Evolutionary conservation across 2,329 filamentous ascomycete species (phyloP), one percentile per base, ranked within the genome.

Genomic region (Atkinsonella hypoxylon): DNA sequence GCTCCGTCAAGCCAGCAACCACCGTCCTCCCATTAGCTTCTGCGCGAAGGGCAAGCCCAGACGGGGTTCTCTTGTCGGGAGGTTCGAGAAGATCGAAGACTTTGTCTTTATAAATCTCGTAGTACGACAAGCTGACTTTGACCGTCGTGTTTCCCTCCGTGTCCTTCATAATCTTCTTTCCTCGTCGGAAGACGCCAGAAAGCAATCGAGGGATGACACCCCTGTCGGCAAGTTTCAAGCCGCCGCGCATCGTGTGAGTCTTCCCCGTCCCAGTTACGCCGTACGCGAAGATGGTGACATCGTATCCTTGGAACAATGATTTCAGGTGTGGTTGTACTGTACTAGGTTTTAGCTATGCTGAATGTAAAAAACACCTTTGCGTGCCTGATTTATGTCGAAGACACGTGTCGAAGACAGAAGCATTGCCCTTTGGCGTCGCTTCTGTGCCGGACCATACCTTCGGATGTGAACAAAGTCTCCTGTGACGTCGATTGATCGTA

Each of bases 101-200:
- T 64, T 91, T 91, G 71, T 96, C 90, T 66, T 94, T 95, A 70
- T 96, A 96, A 57, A 96, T 95, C 66, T 96, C 90, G 70, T 95
- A 95, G 70, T 96, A 96, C 30, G 87, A 90, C 61, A 96, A 76
- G 12, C 81, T 75, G 15, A 95, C 87, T 9, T 80, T 72, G 20
- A 94, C 87, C 2, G 72, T 75, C 0, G 83, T 90, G 48, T 81
- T 72, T 11, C 83, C 87, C 4, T 76, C 73, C 2, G 82, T 78
- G 61, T 95, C 89, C 67, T 91, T 93, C 56, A 81, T 78, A 17
- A 93, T 83, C 72, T 94, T 95, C 67, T 89, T 87, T 55, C 85
- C 84, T 53, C 88, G 77, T 45, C 91, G 80, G 65, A 91, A 97
- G 52, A 97, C 86, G 58, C 80, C 81, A 67, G 88, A 94, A 42